Base-by-base conservation (phyloP, 2,329 filamentous ascomycete genomes). In the Curvularia spicifera region DNA sequence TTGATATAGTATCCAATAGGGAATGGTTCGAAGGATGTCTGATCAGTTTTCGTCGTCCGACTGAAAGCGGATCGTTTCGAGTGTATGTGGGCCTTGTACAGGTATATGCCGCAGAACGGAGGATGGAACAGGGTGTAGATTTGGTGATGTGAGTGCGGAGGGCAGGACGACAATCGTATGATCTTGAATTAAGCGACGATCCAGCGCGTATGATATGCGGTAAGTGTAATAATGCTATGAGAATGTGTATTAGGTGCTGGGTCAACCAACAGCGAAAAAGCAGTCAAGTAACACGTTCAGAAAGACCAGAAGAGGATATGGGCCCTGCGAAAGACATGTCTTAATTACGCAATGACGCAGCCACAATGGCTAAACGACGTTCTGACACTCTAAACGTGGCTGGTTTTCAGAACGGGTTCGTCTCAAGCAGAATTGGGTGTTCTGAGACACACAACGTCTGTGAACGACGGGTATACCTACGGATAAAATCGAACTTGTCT, bases 401-500 rank as follows among this genome's bases (percentile, higher is more conserved):
- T 69, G 57, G 61, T 66, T 45, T 40, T 53, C 54, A 42, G 63
- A 60, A 53, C 40, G 42, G 56, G 39, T 43, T 53, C 51, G 51
- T 43, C 13, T 43, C 44, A 56, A 55, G 51, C 62, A 57, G 63
- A 44, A 24, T 53, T 33, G 50, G 49, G 42, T 31, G 40, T 40
- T 39, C 47, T 64, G 71, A 73, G 64, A 75, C 73, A 49, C 51
- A 49, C 26, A 56, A 50, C 51, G 72, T 75, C 62, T 71, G 57
- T 59, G 40, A 60, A 37, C 9, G 47, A 57, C 53, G 63, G 59
- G 40, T 61, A 64, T 65, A 65, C 40, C 29, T 52, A 56, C 55
- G 59, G 54, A 33, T 67, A 52, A 61, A 64, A 66, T 65, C 43
- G 50, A 10, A 29, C 55, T 49, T 56, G 57, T 56, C 62, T 61